A percentile compares a stretch with the other conserved stretches of the same genome.
Conservation (phyloP, 345 rosid genomes). For the Eucalyptus caleyi region DNA sequence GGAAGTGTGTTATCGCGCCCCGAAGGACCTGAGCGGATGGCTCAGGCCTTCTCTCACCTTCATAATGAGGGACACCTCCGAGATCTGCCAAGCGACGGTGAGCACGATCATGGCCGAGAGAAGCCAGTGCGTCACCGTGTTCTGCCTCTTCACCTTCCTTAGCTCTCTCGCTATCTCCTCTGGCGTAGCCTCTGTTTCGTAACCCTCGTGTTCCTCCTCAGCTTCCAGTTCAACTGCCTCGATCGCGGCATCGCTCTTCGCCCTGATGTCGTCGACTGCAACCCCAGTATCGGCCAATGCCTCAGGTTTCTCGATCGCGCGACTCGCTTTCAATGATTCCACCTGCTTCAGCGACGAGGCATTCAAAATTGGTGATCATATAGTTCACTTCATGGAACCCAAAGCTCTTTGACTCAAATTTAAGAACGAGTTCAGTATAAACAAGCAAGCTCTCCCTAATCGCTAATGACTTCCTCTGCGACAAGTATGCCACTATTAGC, state of each 20-base stretch:
- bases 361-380: not conserved
- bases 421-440: not conserved
- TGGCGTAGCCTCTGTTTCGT: not conserved
- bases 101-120: constrained; percentile 56
- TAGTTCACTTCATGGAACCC: not conserved
- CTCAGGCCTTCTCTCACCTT: constrained; percentile 38
- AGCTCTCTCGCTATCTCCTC: constrained; percentile 59
- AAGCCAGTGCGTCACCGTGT: constrained; percentile 51
- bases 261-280: not conserved
- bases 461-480: not conserved
- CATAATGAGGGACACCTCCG: constrained; percentile 57
- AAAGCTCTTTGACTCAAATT: not conserved
- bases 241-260: not conserved
- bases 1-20: constrained; percentile 27
- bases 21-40: constrained; percentile 56
- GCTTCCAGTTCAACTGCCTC: not conserved
- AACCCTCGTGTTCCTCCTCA: not conserved
- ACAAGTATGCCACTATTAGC: not conserved
- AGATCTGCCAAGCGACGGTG: constrained; percentile 65
- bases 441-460: not conserved
- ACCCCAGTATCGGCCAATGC: not conserved
- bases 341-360: constrained; percentile 10
- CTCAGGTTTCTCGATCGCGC: not conserved
- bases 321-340: constrained; percentile 23
- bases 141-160: constrained; percentile 51